Evolutionary conservation across 805 yeast genomes (phyloP).

Genomic region (Zygoascus flipseniorum): DNA sequence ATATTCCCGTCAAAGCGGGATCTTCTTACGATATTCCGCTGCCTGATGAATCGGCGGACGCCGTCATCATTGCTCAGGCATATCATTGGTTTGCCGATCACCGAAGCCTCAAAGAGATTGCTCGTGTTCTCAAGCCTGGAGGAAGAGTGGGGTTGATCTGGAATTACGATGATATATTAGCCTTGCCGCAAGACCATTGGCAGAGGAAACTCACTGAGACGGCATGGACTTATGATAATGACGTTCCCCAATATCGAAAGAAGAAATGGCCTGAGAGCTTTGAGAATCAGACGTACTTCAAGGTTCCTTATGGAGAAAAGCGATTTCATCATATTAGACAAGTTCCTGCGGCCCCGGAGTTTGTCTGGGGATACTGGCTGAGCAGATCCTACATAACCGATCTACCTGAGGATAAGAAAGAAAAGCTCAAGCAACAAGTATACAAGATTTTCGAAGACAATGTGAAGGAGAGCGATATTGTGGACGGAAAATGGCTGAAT

Average conservation of each 20-base stretch:
- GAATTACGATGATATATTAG: slow-evolving; percentile 41
- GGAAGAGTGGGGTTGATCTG: slow-evolving; percentile 50
- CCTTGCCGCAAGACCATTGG: slow-evolving; percentile 30
- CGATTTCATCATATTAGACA: slow-evolving; percentile 20
- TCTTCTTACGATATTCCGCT: slow-evolving; percentile 42
- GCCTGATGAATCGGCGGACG: slow-evolving; percentile 36
- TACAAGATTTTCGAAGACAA: slow-evolving; percentile 22
- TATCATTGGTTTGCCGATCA: slow-evolving; percentile 59
- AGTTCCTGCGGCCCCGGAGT: slow-evolving; percentile 24
- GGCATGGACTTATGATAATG: slow-evolving; percentile 31
- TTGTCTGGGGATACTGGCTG: slow-evolving; percentile 43
- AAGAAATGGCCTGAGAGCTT: slow-evolving; percentile 40
- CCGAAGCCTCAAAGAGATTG: slow-evolving; percentile 40
- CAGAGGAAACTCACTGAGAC: slow-evolving; percentile 29
- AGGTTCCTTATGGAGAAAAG: slow-evolving; percentile 23
- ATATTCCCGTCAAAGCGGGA: slow-evolving; percentile 31
- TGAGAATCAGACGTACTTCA: slow-evolving; percentile 27
- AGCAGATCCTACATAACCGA: slow-evolving; percentile 48
- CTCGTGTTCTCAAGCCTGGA: slow-evolving; percentile 41
- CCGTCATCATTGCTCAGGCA: slow-evolving; percentile 49
- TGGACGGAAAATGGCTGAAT: slow-evolving; percentile 7
- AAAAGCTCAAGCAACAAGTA: slow-evolving; percentile 26
- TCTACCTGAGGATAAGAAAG: slow-evolving; percentile 32
- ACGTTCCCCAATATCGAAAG: slow-evolving; percentile 50
- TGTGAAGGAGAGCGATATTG: slow-evolving; percentile 4